Percentiles rank a stretch among this genome's conserved stretches.
phyloP scores from a whole-genome alignment of 768 basidiomycete species.

The Sarcodon sp. region DNA sequence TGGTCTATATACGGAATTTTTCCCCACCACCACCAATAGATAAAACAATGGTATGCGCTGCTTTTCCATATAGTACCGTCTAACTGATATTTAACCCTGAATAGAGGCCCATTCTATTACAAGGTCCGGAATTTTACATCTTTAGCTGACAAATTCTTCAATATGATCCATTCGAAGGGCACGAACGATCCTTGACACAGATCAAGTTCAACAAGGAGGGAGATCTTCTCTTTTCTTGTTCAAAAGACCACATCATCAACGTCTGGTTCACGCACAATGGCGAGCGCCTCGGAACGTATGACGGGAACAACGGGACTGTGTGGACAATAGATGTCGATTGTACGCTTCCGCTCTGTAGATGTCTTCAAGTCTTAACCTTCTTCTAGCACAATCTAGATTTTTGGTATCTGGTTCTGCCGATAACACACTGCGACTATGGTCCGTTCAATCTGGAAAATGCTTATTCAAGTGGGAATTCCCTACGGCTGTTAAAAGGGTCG shows the following conservation, averaged over 20 bases:
- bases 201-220: conserved; percentile 97
- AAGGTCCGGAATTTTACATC: conserved; percentile 11
- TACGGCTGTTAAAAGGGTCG: conserved; percentile 93
- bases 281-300: conserved; percentile 92
- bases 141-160: background rate
- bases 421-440: conserved; percentile 87
- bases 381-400: conserved; percentile 66
- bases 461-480: conserved; percentile 96
- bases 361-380: background rate
- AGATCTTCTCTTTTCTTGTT: conserved; percentile 89
- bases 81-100: background rate
- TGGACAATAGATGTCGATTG: conserved; percentile 97
- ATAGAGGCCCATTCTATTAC: conserved; percentile 22
- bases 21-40: too few relatives aligned
- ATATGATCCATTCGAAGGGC: conserved; percentile 37
- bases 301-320: conserved; percentile 90
- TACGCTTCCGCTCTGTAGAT: conserved; percentile 24
- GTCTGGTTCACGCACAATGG: conserved; percentile 98
- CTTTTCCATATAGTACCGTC: background rate
- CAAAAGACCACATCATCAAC: conserved; percentile 92
- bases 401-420: conserved; percentile 91
- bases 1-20: too few relatives aligned
- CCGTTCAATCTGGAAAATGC: conserved; percentile 81
- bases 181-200: conserved; percentile 94
- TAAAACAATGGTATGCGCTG: background rate